Conservation (phyloP, 108 stramenopile species). For the Nitzschia palea region DNA sequence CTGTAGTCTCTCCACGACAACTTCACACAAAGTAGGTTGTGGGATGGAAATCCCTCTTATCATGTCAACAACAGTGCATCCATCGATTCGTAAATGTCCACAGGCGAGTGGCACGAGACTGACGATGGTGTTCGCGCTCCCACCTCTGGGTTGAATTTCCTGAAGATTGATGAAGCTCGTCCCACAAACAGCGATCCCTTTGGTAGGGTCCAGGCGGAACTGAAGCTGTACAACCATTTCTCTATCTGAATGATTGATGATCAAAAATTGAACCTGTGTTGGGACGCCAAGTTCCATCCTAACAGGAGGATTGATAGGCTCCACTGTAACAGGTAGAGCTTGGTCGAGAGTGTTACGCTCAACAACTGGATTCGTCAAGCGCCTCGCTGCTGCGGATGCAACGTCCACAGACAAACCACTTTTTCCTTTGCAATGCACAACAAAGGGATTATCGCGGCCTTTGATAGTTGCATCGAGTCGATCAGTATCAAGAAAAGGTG, state of each 20-base stretch:
- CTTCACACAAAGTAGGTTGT: slow-evolving; percentile 76
- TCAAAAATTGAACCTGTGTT: slow-evolving; percentile 50
- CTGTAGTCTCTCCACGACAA: too few relatives aligned
- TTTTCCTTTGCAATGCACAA: slow-evolving; percentile 58
- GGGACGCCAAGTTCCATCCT: slow-evolving; percentile 48
- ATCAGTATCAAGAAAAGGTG: slow-evolving; percentile 26
- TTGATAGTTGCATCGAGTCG: slow-evolving; percentile 15
- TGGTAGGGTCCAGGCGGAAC: slow-evolving; percentile 68
- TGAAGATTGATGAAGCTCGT: slow-evolving; percentile 65
- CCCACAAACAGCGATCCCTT: slow-evolving; percentile 74
- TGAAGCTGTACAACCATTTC: slow-evolving; percentile 75
- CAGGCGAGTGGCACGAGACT: slow-evolving; percentile 60
- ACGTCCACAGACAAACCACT: slow-evolving; percentile 71
- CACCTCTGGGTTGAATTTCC: slow-evolving; percentile 53
- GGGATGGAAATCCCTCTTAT: slow-evolving; percentile 56
- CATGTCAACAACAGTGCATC: slow-evolving; percentile 76
- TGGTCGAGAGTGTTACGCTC: slow-evolving; percentile 39
- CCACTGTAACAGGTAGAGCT: slow-evolving; percentile 72
- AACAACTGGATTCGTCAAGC: slow-evolving; percentile 14
- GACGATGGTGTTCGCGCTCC: slow-evolving; percentile 51
- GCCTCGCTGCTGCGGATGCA: slow-evolving; percentile 58
- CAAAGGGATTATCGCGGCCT: slow-evolving; percentile 36
- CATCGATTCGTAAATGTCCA: slow-evolving; percentile 62
- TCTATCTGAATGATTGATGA: slow-evolving; percentile 74
- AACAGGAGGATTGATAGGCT: slow-evolving; percentile 77